Percentiles rank a stretch among this genome's conserved stretches.
These are phyloP conservation scores for Lactifluus pinguis DNA, from an alignment of 768 basidiomycete species.

Conservation along the genomic window DNA sequence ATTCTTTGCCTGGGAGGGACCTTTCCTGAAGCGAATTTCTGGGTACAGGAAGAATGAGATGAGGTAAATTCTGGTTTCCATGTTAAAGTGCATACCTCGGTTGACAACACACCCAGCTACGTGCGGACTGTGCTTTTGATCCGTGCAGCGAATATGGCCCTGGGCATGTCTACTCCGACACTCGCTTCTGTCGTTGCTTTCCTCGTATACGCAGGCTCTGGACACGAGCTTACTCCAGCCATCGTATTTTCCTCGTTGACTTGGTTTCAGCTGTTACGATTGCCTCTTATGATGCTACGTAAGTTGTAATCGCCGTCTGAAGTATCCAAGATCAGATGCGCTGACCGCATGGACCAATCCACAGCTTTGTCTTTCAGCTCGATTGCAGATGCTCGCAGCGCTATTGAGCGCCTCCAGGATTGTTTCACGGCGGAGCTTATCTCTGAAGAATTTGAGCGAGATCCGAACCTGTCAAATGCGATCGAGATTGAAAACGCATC, in stretches of 20 bases:
- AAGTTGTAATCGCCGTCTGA: constrained; percentile 11
- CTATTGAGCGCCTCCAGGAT: constrained; percentile 61
- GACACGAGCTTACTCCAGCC: constrained; percentile 59
- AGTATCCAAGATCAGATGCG: not conserved
- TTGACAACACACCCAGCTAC: constrained; percentile 31
- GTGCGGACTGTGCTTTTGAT: constrained; percentile 59
- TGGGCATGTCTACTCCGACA: constrained; percentile 63
- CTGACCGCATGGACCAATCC: constrained; percentile 1
- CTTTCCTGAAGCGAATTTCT: constrained; percentile 67
- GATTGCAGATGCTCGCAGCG: constrained; percentile 81
- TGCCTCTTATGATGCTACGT: constrained; percentile 72
- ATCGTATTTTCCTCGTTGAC: constrained; percentile 79
- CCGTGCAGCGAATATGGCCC: constrained; percentile 57
- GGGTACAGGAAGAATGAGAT: constrained; percentile 68
- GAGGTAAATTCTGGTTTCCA: constrained; percentile 25
- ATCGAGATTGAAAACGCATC: constrained; percentile 57
- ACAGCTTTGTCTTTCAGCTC: constrained; percentile 61
- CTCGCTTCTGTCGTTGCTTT: constrained; percentile 73
- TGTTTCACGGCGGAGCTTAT: constrained; percentile 82
- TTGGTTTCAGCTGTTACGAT: constrained; percentile 71
- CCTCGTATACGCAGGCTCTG: constrained; percentile 66
- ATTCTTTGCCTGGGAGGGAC: constrained; percentile 81
- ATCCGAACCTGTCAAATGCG: constrained; percentile 50
- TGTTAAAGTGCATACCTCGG: not conserved
- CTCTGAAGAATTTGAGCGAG: constrained; percentile 45